Conservation (phyloP, 306 rosid genomes). For the Glycyrrhiza uralensis region DNA sequence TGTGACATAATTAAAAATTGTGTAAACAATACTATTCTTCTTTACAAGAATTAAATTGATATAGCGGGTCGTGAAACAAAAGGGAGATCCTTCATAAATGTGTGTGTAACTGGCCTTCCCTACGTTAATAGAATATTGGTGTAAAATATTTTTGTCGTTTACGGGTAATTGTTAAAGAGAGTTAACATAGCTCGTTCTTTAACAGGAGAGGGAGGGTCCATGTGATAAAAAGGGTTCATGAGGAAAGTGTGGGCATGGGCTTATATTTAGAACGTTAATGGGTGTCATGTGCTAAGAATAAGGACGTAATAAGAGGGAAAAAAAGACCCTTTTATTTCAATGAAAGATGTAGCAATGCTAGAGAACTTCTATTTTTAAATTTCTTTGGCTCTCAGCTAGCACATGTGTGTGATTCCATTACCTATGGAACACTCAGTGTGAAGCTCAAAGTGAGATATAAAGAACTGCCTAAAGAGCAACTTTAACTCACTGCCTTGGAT, state of each 20-base stretch:
- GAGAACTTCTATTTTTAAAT: constrained; percentile 2
- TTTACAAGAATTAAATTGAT: background rate
- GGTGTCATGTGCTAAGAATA: constrained; percentile 41
- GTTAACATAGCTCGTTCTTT: constrained; percentile 24
- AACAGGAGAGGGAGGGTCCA: constrained; percentile 21
- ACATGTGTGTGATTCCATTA: constrained; percentile 32
- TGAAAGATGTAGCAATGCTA: background rate
- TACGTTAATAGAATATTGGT: background rate
- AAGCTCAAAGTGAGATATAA: constrained; percentile 24
- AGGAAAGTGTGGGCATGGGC: constrained; percentile 23
- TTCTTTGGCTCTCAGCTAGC: constrained; percentile 16
- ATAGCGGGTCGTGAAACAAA: background rate
- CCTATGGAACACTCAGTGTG: constrained; percentile 24
- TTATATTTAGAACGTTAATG: constrained; percentile 27
- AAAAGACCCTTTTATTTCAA: constrained; percentile 2
- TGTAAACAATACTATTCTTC: background rate
- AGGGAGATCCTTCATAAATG: background rate
- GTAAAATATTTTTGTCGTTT: constrained; percentile 20
- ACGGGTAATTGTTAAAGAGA: constrained; percentile 8
- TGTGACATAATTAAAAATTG: too few relatives aligned
- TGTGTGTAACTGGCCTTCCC: background rate
- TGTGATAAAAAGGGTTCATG: constrained; percentile 37
- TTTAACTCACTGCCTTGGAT: constrained; percentile 36
- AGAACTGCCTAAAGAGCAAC: constrained; percentile 28
- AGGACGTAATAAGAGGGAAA: constrained; percentile 1